A percentile compares a stretch with the other conserved stretches of the same genome.
phyloP scores from a whole-genome alignment of 179 eudicot species.

The Silene noctiflora region DNA sequence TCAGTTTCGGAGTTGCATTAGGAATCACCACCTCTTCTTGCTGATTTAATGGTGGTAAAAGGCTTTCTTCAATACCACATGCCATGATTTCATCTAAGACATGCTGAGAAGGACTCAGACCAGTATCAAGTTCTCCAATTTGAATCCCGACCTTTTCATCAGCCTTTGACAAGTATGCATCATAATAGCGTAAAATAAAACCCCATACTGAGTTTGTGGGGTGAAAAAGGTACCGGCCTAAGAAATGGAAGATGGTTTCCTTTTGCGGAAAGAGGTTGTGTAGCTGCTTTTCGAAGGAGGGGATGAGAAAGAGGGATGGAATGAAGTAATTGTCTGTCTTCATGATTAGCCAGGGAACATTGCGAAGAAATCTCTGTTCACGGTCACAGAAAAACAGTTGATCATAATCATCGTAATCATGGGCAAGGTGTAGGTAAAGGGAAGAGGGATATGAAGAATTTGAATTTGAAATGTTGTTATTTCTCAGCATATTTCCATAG shows the following conservation, averaged over 20 bases:
- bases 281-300: too few relatives aligned
- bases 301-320: too few relatives aligned
- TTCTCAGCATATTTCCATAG: too few relatives aligned
- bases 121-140: conserved; percentile 53
- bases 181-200: not conserved
- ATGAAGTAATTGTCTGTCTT: too few relatives aligned
- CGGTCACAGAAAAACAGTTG: too few relatives aligned
- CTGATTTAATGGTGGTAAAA: conserved; percentile 43
- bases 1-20: conserved; percentile 31
- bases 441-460: too few relatives aligned
- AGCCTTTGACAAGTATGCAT: conserved; percentile 24
- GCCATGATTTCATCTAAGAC: conserved; percentile 61
- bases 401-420: too few relatives aligned
- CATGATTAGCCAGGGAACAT: too few relatives aligned
- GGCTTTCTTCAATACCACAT: conserved; percentile 52
- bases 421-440: too few relatives aligned
- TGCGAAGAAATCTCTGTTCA: too few relatives aligned
- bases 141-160: conserved; percentile 77
- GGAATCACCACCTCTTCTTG: conserved; percentile 19
- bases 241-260: not conserved
- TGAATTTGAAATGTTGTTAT: too few relatives aligned
- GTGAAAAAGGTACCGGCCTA: not conserved
- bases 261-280: too few relatives aligned
- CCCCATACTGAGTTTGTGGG: not conserved
- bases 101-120: conserved; percentile 49